Percentiles rank a stretch among this genome's conserved stretches.
phyloP scores from a whole-genome alignment of 139 green algal species.

The Tetradesmus obliquus region DNA sequence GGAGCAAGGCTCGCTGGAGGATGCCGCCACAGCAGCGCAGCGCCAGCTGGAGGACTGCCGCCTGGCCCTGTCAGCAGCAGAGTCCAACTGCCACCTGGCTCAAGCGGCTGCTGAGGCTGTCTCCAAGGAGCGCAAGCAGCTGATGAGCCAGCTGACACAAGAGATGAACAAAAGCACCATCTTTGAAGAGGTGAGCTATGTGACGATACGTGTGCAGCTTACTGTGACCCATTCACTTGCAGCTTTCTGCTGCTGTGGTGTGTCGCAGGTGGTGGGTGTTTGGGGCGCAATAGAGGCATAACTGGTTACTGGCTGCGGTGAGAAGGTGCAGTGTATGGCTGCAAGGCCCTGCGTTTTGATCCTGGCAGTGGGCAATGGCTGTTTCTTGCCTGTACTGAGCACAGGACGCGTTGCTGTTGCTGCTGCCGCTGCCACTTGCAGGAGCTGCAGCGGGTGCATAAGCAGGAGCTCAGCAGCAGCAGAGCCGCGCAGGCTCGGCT shows the following conservation, averaged over 20 bases:
- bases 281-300: too few species aligned
- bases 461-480: constrained; percentile 25
- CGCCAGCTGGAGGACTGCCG: constrained; percentile 19
- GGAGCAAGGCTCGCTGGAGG: constrained; percentile 38
- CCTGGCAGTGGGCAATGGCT: too few species aligned
- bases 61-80: not conserved
- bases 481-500: constrained; percentile 5
- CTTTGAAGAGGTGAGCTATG: constrained; percentile 20
- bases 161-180: constrained; percentile 12
- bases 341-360: too few species aligned
- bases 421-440: not conserved
- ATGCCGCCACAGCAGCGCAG: constrained; percentile 28
- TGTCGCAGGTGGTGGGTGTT: too few species aligned
- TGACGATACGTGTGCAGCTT: too few species aligned
- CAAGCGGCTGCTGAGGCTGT: constrained; percentile 1
- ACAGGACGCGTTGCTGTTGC: not conserved
- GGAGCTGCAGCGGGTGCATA: constrained; percentile 23
- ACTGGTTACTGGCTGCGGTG: too few species aligned
- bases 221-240: too few species aligned
- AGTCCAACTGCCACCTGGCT: constrained; percentile 4
- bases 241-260: not conserved
- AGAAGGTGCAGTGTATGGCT: too few species aligned
- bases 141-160: constrained; percentile 37
- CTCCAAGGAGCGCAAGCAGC: not conserved
- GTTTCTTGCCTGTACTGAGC: too few species aligned